Percentiles rank a stretch among this genome's conserved stretches.
These are phyloP conservation scores for Xylariaceae sp. DNA, from an alignment of 2,329 filamentous ascomycete species.

Conservation along the genomic window DNA sequence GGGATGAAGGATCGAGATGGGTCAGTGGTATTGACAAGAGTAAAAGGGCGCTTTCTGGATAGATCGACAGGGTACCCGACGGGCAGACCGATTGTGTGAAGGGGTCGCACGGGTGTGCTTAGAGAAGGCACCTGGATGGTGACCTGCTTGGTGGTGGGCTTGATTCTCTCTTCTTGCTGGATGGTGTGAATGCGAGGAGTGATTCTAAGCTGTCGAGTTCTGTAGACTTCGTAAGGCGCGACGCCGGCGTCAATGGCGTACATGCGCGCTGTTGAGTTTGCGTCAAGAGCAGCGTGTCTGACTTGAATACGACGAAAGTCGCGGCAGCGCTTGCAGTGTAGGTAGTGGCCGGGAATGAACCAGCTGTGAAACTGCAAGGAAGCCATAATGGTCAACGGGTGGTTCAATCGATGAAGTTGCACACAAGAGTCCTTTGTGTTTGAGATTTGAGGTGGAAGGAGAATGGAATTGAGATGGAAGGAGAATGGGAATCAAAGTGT, in stretches of 20 bases:
- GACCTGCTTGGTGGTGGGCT: slow-evolving; percentile 6
- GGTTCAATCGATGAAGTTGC: neutral
- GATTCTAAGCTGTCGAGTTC: neutral
- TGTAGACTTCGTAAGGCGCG: neutral
- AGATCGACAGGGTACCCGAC: too few species aligned
- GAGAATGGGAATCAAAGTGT: neutral
- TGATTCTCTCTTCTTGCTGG: too few species aligned
- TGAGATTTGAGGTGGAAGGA: neutral
- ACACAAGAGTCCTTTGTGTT: too few species aligned
- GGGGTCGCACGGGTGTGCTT: too few species aligned
- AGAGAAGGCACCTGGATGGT: slow-evolving; percentile 17
- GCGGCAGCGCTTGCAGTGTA: slow-evolving; percentile 4
- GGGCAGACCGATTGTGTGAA: too few species aligned
- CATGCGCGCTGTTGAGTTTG: neutral
- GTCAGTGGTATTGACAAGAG: too few species aligned
- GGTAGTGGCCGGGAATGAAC: slow-evolving; percentile 14
- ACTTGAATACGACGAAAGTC: neutral
- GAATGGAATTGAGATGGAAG: neutral
- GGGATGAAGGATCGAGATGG: too few species aligned
- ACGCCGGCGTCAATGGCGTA: neutral
- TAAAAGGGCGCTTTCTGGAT: too few species aligned
- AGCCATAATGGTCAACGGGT: slow-evolving; percentile 21
- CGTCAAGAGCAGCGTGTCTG: neutral
- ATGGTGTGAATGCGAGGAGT: neutral
- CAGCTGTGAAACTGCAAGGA: slow-evolving; percentile 13